Base-by-base conservation (phyloP, 495 filamentous ascomycete genomes). In the Penicillium samsonianum region DNA sequence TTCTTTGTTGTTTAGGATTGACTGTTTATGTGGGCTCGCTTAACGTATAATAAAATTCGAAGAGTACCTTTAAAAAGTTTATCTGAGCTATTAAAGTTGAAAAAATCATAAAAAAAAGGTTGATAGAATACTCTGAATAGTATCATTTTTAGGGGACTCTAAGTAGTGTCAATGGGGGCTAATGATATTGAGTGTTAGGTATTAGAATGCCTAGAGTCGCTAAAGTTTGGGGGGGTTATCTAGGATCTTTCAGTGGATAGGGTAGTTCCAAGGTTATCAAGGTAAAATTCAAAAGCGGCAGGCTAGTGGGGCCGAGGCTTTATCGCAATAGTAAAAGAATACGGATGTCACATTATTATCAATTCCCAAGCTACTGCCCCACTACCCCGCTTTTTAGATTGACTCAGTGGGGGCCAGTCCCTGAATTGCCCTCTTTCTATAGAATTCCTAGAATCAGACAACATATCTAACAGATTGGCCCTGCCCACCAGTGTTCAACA, bases 401-500 rank as follows among this genome's bases (percentile, higher is more conserved):
- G 42, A 26, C 42, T 5, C 20, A 25, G 17, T 22, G 41, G 20
- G 23, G 23, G n/a, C n/a, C 23, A 2, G 23, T 1, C 35, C 35
- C 12, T 38, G 35, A 38, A 38, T 38, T 38, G 5, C 35, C 12
- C 42, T 22, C 19, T 44, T 44, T 10, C 10, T 25, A 44, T 44
- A 44, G 42, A 44, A 22, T 44, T 44, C 42, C 25, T 44, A 44
- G 42, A 30, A 30, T 44, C 42, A 44, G 9, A 25, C 42, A 25
- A 20, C 42, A 25, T 44, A 22, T 44, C 42, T 44, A 44, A 23
- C 42, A 44, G 42, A 25, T 44, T 44, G 42, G 20, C 41, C 41
- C 41, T 22, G 17, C 0, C 20, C 17, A 25, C 23, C 23, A 25
- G 23, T 25, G n/a, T n/a, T n/a, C n/a, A n/a, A n/a, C n/a, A n/a